Conservation (phyloP, 805 yeast genomes). For the Pichia californica region DNA sequence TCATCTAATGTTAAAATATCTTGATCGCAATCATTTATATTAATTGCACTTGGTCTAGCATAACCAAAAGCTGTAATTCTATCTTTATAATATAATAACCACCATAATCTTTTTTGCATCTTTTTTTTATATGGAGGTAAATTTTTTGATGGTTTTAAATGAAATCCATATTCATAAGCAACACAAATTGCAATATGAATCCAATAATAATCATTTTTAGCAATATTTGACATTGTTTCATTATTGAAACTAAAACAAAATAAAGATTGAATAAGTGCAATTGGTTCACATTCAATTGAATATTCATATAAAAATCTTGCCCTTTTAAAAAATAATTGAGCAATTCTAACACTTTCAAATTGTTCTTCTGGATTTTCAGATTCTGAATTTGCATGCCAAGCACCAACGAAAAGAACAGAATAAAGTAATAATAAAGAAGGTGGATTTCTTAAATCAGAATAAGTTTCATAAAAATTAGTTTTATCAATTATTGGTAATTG, state of each 20-base stretch:
- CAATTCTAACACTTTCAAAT: slow-evolving; percentile 37
- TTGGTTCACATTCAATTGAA: slow-evolving; percentile 61
- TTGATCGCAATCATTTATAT: slow-evolving; percentile 68
- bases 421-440: slow-evolving; percentile 59
- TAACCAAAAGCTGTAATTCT: slow-evolving; percentile 62
- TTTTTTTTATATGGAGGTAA: slow-evolving; percentile 18
- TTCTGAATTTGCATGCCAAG: slow-evolving; percentile 52
- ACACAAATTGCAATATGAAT: slow-evolving; percentile 60
- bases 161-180: slow-evolving; percentile 74
- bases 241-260: slow-evolving; percentile 21
- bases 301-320: slow-evolving; percentile 63
- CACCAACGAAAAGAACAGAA: slow-evolving; percentile 61
- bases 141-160: slow-evolving; percentile 34
- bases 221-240: slow-evolving; percentile 21
- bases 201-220: slow-evolving; percentile 72
- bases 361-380: slow-evolving; percentile 43
- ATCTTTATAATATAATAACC: slow-evolving; percentile 71
- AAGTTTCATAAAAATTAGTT: slow-evolving; percentile 50
- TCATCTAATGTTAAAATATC: slow-evolving; percentile 66
- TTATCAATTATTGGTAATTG: slow-evolving; percentile 69
- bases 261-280: slow-evolving; percentile 55
- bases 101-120: slow-evolving; percentile 41
- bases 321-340: slow-evolving; percentile 30
- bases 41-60: slow-evolving; percentile 66
- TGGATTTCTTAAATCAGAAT: slow-evolving; percentile 49